A percentile compares a stretch with the other conserved stretches of the same genome.
Conservation (phyloP, 495 filamentous ascomycete species). For the Achaetomiella virescens region DNA sequence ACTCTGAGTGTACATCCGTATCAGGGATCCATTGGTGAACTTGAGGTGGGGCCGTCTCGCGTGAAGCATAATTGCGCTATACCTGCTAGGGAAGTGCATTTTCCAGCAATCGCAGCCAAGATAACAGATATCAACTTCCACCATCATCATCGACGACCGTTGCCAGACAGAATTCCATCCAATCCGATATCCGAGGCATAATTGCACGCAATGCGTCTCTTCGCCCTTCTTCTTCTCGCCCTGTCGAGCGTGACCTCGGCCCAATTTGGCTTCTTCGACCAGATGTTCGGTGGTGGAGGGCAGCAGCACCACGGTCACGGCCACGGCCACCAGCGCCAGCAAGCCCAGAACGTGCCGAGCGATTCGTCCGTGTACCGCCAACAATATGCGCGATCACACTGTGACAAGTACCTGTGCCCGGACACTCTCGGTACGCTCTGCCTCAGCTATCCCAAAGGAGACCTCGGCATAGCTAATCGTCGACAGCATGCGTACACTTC, state of each 20-base stretch:
- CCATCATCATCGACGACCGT: too few relatives aligned
- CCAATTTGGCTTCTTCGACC: slow-evolving; percentile 88
- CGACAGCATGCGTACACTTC: slow-evolving; percentile 74
- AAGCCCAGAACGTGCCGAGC: slow-evolving; percentile 68
- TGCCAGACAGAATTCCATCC: neutral
- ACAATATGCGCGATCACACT: slow-evolving; percentile 63
- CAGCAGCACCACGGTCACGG: slow-evolving; percentile 25
- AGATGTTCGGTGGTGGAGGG: slow-evolving; percentile 54
- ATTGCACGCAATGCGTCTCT: slow-evolving; percentile 26
- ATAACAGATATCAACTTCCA: too few relatives aligned
- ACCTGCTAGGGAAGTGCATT: too few relatives aligned
- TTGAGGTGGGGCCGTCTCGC: too few relatives aligned
- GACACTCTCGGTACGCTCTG: slow-evolving; percentile 57
- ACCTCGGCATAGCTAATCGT: neutral
- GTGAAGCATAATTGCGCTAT: too few relatives aligned
- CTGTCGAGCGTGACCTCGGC: slow-evolving; percentile 32
- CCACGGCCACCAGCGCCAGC: slow-evolving; percentile 41
- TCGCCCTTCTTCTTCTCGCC: slow-evolving; percentile 28
- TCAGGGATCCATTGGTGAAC: too few relatives aligned
- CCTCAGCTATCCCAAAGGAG: neutral
- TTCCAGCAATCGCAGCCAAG: too few relatives aligned
- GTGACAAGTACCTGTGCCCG: slow-evolving; percentile 87
- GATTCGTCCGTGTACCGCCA: slow-evolving; percentile 71
- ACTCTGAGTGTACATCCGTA: too few relatives aligned
- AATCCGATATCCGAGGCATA: neutral